Evolutionary conservation across 805 yeast species (phyloP), one percentile per base, ranked within the genome.

Genomic region (Wickerhamiella siamensis): DNA sequence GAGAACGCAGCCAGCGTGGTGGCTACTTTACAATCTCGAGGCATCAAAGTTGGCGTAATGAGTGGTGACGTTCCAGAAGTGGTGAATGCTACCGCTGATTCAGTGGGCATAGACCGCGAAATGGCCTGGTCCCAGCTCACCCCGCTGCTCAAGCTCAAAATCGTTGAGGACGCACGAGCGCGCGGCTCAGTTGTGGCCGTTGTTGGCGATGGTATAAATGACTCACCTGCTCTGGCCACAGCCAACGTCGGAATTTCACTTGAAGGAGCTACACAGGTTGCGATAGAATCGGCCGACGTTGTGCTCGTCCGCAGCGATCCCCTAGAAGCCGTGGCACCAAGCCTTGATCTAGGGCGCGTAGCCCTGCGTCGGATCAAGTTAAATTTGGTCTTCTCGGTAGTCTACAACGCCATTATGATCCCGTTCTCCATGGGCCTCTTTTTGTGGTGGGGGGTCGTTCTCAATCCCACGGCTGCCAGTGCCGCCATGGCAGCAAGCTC

Each of bases 201-300:
- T 67, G 79, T 91, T 18, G 99, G 99, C 31, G 99, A 91, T 62
- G 99, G 99, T 45, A 83, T 91, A 50, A 91, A 91, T 59, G 99
- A 91, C 58, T 94, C 97, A 0, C 96, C 98, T 0, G 97, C 97
- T 0, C 69, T 91, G 42, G 94, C 83, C 1, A 71, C 79, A 43
- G 81, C 95, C 1, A 83, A 86, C 50, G 62, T 91, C 16, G 98
- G 98, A 19, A 75, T 93, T 52, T 91, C 97, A 9, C 75, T 93
- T 44, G 79, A 93, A 8, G 74, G 93, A 0, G 95, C 97, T 4
- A 83, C 97, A 0, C 97, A 91, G 54, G 83, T 91, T 51, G 97
- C 98, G 1, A 80, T 91, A 50, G 95, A 87, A 50, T 83, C 95
- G n/a, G 95, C 98, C 0, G 95, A 86, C 59, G 72, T 91, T 31